Percentiles rank a stretch among this genome's conserved stretches.
These are phyloP conservation scores for Penicillium atrosanguineum DNA, from an alignment of 495 filamentous ascomycete species.

Conservation along the genomic window DNA sequence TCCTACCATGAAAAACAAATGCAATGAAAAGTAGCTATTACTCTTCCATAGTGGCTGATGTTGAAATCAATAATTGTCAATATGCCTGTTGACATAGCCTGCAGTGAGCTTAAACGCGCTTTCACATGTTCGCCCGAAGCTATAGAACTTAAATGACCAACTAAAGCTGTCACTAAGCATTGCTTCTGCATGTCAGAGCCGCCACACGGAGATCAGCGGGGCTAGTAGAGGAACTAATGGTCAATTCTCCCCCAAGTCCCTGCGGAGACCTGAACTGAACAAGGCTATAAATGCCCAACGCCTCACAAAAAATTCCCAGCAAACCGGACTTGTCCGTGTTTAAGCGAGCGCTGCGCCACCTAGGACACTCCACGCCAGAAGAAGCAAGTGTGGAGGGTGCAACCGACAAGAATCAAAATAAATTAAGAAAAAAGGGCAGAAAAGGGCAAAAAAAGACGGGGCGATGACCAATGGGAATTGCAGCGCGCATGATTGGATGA, in stretches of 20 bases:
- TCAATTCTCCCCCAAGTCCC: not conserved
- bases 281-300: not conserved
- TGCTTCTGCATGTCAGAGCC: constrained; percentile 12
- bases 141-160: not conserved
- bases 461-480: constrained; percentile 10
- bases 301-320: not conserved
- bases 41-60: too few species aligned
- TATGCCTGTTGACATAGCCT: not conserved
- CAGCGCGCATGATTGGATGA: constrained; percentile 4
- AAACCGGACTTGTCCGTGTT: not conserved
- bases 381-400: not conserved
- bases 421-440: not conserved
- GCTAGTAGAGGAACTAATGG: constrained; percentile 2
- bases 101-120: not conserved
- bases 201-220: constrained; percentile 14
- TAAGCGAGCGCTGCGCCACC: constrained; percentile 5
- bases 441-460: not conserved
- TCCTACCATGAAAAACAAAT: too few species aligned
- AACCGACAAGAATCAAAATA: not conserved
- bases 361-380: not conserved
- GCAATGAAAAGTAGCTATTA: too few species aligned
- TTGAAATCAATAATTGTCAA: too few species aligned
- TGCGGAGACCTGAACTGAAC: not conserved
- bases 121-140: not conserved
- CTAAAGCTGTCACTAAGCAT: constrained; percentile 1